These are phyloP conservation scores for Penicillium sp. DNA, from an alignment of 2,329 filamentous ascomycete species.

Conservation along the genomic window DNA sequence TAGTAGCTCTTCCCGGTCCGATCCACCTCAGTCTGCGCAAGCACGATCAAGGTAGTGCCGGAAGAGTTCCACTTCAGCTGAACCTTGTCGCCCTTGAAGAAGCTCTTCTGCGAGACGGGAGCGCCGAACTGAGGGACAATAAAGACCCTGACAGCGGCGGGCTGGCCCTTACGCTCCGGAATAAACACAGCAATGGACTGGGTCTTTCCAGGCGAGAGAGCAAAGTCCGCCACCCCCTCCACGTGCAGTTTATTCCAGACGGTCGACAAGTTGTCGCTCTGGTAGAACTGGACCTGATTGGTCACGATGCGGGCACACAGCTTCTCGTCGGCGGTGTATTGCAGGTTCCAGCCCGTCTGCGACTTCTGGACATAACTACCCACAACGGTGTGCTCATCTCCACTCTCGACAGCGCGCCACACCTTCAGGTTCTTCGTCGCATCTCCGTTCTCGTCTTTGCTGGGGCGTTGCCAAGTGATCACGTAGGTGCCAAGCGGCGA, in stretches of 20 bases:
- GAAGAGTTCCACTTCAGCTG: conserved; percentile 96
- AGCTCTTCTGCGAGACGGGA: conserved; percentile 93
- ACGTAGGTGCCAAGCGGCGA: conserved; percentile 87
- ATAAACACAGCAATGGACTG: conserved; percentile 92
- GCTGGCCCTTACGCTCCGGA: conserved; percentile 94
- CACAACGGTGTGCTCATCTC: conserved; percentile 64
- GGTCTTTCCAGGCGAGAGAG: conserved; percentile 80
- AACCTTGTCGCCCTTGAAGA: conserved; percentile 99
- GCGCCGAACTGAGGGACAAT: conserved; percentile 79
- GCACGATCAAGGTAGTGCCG: conserved; percentile 84
- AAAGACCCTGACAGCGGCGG: conserved; percentile 88
- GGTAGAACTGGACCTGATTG: conserved; percentile 97
- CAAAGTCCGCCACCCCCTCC: conserved; percentile 85
- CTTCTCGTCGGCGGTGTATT: conserved; percentile 90
- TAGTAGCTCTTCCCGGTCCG: conserved; percentile 99
- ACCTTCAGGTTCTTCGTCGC: conserved; percentile 96
- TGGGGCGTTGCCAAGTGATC: conserved; percentile 92
- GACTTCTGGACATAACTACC: conserved; percentile 93
- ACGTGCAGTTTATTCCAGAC: conserved; percentile 95
- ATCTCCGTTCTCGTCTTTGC: conserved; percentile 89
- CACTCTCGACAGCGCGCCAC: conserved; percentile 73
- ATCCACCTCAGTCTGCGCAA: conserved; percentile 96
- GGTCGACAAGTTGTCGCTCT: conserved; percentile 74
- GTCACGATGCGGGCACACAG: conserved; percentile 90
- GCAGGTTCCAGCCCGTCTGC: conserved; percentile 92